phyloP scores from a whole-genome alignment of 495 filamentous ascomycete genomes.

The Melanomma pulvis-pyrius region DNA sequence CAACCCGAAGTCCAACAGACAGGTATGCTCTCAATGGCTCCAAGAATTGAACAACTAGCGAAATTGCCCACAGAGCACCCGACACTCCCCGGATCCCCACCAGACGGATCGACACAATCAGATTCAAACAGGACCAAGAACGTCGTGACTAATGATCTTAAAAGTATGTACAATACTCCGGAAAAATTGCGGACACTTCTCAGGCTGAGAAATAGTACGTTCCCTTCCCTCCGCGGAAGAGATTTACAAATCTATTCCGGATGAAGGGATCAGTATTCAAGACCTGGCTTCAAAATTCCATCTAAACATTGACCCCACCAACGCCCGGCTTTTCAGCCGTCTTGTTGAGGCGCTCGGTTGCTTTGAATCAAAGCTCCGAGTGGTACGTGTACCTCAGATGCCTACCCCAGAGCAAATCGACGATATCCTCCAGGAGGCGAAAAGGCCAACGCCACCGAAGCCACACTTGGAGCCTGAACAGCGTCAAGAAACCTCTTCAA shows the following conservation, averaged over 20 bases:
- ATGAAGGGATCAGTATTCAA: not conserved
- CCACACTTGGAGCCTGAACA: not conserved
- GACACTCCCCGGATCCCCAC: no score
- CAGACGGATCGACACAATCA: no score
- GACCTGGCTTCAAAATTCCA: constrained; percentile 1
- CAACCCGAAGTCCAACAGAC: no score
- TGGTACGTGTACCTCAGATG: not conserved
- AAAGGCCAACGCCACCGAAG: no score
- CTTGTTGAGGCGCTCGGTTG: not conserved
- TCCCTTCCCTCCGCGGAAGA: not conserved
- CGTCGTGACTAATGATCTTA: no score
- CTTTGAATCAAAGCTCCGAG: not conserved
- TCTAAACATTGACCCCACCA: not conserved
- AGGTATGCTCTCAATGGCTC: no score
- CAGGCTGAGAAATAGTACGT: not conserved
- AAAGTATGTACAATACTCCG: no score
- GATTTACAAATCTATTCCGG: not conserved
- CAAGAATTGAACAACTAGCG: no score
- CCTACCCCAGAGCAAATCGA: not conserved
- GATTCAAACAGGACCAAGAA: no score
- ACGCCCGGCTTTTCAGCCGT: not conserved
- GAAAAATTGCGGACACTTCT: not conserved
- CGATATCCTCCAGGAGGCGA: not conserved
- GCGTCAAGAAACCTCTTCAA: not conserved
- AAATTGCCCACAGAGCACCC: no score